Conservation (phyloP, 1,139 yeast genomes). For the Trichomonascaceae sp. region DNA sequence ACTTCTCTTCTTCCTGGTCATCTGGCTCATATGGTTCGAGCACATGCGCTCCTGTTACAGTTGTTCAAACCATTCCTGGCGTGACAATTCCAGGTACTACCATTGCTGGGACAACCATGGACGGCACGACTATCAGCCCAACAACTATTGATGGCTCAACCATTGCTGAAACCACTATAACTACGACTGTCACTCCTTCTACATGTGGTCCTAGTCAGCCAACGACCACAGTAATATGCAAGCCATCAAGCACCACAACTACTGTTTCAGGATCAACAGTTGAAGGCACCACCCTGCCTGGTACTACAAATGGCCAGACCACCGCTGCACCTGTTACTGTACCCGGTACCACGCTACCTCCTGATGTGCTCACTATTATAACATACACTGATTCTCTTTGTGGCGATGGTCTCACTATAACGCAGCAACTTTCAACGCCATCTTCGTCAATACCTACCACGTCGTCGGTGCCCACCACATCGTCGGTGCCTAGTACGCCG, state of each 20-base stretch:
- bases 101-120: slow-evolving; percentile 12
- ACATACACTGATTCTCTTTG: not conserved
- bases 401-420: not conserved
- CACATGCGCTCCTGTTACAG: slow-evolving; percentile 19
- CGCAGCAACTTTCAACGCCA: not conserved
- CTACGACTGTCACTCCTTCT: slow-evolving; percentile 7
- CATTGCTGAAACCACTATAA: slow-evolving; percentile 11
- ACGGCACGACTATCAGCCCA: slow-evolving; percentile 13
- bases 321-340: slow-evolving; percentile 12
- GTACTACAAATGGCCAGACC: slow-evolving; percentile 10
- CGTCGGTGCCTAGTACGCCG: not conserved
- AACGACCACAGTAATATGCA: slow-evolving; percentile 11
- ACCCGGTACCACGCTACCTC: not conserved
- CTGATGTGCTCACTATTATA: not conserved
- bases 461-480: not conserved
- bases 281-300: slow-evolving; percentile 10
- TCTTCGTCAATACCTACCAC: not conserved
- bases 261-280: slow-evolving; percentile 7
- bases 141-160: slow-evolving; percentile 9
- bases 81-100: slow-evolving; percentile 12
- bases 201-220: slow-evolving; percentile 3
- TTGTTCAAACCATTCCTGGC: slow-evolving; percentile 15
- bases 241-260: slow-evolving; percentile 3
- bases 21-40: not conserved
- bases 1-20: slow-evolving; percentile 1